phyloP scores from a whole-genome alignment of 345 rosid genomes.

The Abelmoschus esculentus region DNA sequence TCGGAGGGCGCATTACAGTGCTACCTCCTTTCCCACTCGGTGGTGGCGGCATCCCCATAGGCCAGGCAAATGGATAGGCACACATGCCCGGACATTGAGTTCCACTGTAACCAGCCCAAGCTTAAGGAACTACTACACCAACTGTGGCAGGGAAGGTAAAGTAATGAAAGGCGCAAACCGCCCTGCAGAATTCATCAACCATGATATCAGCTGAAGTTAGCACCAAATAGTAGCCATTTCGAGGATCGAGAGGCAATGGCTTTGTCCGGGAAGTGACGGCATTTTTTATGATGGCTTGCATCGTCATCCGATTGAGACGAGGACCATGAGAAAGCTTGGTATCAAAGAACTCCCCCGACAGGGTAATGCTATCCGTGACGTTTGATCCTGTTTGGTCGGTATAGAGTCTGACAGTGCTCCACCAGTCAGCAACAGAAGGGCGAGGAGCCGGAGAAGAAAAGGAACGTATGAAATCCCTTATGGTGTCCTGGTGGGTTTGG shows the following conservation, averaged over 20 bases:
- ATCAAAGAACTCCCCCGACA: constrained; percentile 45
- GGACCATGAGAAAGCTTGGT: constrained; percentile 41
- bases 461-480: constrained; percentile 22
- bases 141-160: constrained; percentile 49
- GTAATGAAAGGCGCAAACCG: constrained; percentile 59
- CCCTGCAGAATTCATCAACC: constrained; percentile 65
- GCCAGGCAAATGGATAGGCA: constrained; percentile 60
- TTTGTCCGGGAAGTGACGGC: constrained; percentile 24
- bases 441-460: constrained; percentile 33
- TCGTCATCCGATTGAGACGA: constrained; percentile 36
- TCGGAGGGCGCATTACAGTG: constrained; percentile 37
- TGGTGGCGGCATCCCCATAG: constrained; percentile 29
- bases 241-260: constrained; percentile 40
- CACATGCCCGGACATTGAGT: constrained; percentile 49
- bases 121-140: constrained; percentile 50
- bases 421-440: constrained; percentile 63
- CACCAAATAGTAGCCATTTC: constrained; percentile 43
- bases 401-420: constrained; percentile 47
- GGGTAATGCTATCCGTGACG: constrained; percentile 29
- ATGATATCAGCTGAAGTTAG: constrained; percentile 45
- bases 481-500: too few relatives aligned
- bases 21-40: constrained; percentile 20
- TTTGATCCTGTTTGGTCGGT: constrained; percentile 61
- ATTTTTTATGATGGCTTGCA: constrained; percentile 44
- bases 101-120: constrained; percentile 60